Evolutionary conservation across 371 early-diverging fungal species (phyloP).

Genomic region (Dinochytrium kinnereticum): DNA sequence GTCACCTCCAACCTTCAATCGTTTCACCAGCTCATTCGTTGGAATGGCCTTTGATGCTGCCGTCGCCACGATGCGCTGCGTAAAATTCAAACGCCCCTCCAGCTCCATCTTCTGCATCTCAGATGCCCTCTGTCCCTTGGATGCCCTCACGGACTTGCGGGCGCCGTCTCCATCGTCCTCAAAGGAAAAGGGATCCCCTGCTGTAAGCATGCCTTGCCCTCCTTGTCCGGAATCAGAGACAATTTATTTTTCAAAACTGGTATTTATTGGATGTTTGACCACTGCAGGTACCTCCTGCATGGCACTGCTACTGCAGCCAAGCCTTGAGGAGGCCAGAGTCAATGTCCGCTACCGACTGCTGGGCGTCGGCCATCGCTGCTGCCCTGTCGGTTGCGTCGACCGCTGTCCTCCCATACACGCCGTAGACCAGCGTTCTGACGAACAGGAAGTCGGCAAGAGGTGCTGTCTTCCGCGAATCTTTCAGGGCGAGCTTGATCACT

Average conservation of each 20-base stretch:
- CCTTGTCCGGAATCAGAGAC: too few species aligned
- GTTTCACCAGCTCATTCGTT: conserved; percentile 27
- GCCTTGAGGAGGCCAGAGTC: neutral
- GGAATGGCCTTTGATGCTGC: conserved; percentile 17
- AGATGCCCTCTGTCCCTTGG: neutral
- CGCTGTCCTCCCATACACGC: neutral
- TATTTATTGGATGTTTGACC: too few species aligned
- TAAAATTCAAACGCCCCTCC: neutral
- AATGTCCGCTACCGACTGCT: neutral
- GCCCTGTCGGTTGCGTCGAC: neutral
- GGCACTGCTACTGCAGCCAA: neutral
- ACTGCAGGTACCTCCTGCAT: too few species aligned
- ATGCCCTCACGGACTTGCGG: neutral
- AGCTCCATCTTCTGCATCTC: neutral
- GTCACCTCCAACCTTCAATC: conserved; percentile 31
- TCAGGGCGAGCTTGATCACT: neutral
- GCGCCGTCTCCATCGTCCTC: neutral
- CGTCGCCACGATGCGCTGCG: neutral
- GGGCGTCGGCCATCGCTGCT: neutral
- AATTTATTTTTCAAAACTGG: too few species aligned
- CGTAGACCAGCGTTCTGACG: neutral
- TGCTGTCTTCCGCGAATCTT: neutral
- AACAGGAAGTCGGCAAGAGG: neutral
- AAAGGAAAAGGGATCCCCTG: neutral
- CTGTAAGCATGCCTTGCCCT: neutral